phyloP scores from a whole-genome alignment of 768 basidiomycete genomes.

The Boletus tylopilopsis region DNA sequence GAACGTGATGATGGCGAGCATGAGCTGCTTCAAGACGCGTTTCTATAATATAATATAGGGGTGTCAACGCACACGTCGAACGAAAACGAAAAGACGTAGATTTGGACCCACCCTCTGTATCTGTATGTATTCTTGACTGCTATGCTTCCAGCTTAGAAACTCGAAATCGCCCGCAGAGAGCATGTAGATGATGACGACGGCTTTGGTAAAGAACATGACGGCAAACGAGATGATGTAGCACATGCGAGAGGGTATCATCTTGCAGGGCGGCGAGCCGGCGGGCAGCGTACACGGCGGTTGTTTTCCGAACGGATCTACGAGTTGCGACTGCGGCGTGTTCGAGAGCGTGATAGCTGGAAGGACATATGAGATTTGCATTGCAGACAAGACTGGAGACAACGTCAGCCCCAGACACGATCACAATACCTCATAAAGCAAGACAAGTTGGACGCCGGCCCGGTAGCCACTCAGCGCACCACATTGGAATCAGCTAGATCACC shows the following conservation, averaged over 20 bases:
- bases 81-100: not conserved
- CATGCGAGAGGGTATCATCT: conserved; percentile 15
- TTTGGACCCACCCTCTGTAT: conserved; percentile 15
- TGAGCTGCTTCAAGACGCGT: conserved; percentile 22
- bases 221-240: conserved; percentile 13
- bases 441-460: too few species aligned
- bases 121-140: conserved; percentile 17
- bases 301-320: too few species aligned
- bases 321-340: too few species aligned
- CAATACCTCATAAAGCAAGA: too few species aligned
- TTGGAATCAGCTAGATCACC: too few species aligned
- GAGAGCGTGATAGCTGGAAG: too few species aligned
- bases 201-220: conserved; percentile 20
- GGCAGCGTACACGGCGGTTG: not conserved
- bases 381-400: too few species aligned
- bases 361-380: too few species aligned
- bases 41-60: too few species aligned
- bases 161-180: conserved; percentile 19
- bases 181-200: conserved; percentile 16
- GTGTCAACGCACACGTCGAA: not conserved
- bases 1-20: conserved; percentile 25
- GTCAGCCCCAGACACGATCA: too few species aligned
- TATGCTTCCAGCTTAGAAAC: conserved; percentile 11
- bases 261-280: conserved; percentile 2
- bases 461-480: too few species aligned